phyloP scores from a whole-genome alignment of 257 asterid species.

The Petunia axillaris region DNA sequence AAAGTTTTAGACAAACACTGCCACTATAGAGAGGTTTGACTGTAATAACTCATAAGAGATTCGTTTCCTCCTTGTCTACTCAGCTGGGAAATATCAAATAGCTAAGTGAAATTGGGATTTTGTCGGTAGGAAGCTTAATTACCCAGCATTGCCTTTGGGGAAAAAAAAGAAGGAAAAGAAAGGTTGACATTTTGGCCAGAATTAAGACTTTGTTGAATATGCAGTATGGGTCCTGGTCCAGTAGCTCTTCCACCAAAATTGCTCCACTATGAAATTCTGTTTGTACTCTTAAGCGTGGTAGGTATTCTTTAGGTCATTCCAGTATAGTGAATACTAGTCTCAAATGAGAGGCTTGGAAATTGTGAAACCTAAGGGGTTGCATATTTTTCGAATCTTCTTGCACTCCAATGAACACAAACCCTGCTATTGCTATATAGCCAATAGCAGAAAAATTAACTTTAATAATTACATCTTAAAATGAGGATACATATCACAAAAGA shows the following conservation, averaged over 20 bases:
- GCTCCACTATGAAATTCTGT: constrained; percentile 7
- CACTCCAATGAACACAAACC: not conserved
- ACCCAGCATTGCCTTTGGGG: no score
- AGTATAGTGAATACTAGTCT: not conserved
- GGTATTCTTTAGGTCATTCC: no score
- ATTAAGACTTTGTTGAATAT: not conserved
- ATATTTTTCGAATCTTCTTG: not conserved
- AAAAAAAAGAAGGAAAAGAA: not conserved
- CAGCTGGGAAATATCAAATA: not conserved
- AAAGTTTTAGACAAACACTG: no score
- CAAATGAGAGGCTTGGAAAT: not conserved
- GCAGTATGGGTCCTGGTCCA: constrained; percentile 2
- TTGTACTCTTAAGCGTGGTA: not conserved
- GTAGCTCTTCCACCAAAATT: constrained; percentile 2
- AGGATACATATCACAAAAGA: no score
- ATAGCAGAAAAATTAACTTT: no score
- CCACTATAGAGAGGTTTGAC: no score
- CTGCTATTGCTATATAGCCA: no score
- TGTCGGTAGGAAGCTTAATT: not conserved
- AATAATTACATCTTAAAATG: no score
- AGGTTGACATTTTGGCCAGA: not conserved
- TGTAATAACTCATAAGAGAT: no score
- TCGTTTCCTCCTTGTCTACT: no score
- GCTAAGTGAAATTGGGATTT: not conserved
- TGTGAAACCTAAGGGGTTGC: not conserved